Conservation (phyloP, 176 grass and related monocot species). For the sorghum (Sorghum bicolor) region Sorghum_bicolor_NCBIv3 NC_012872.2:2633001-2633500, state of each 20-base stretch:
- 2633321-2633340: neutral
- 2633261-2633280: no score
- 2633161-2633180: neutral
- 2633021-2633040: no score
- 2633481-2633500: neutral
- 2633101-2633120: neutral
- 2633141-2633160: neutral
- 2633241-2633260: neutral
- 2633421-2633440: neutral
- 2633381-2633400: conserved; percentile 29
- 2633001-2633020: no score
- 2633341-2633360: neutral
- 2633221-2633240: neutral
- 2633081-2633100: no score
- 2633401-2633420: neutral
- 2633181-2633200: neutral
- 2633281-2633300: neutral
- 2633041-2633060: no score
- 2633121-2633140: neutral
- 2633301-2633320: no score
- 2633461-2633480: neutral
- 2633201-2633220: neutral
- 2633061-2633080: no score
- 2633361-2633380: neutral
- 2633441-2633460: neutral